Evolutionary conservation across 306 rosid species (phyloP).

Genomic region (Phaseolus lunatus): DNA sequence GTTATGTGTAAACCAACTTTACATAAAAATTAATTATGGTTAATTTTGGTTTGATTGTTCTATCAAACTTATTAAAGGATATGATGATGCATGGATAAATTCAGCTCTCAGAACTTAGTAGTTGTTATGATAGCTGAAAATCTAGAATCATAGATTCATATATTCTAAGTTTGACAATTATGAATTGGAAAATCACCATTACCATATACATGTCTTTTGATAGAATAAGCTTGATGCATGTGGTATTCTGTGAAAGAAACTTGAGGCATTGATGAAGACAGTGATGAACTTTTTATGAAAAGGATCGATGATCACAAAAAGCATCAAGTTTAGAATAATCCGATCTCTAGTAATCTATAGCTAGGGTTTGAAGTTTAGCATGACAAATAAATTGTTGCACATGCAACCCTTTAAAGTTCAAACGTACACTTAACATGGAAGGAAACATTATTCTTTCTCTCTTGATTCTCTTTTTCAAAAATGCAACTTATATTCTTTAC

Average conservation of each 20-base stretch:
- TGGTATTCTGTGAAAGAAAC: constrained; percentile 40
- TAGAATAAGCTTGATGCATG: constrained; percentile 45
- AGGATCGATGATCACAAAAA: constrained; percentile 40
- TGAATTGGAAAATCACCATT: constrained; percentile 45
- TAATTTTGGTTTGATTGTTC: background rate
- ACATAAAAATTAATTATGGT: background rate
- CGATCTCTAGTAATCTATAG: constrained; percentile 16
- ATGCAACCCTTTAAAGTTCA: constrained; percentile 50
- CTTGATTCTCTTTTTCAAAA: constrained; percentile 23
- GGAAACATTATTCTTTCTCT: constrained; percentile 29
- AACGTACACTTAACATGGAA: constrained; percentile 46
- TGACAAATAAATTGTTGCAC: constrained; percentile 42
- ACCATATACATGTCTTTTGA: background rate
- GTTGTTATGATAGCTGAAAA: background rate
- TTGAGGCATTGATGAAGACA: constrained; percentile 49
- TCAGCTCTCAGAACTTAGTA: background rate
- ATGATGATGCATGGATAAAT: background rate
- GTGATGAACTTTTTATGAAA: constrained; percentile 47
- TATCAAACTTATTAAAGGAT: background rate
- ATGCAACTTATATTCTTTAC: background rate
- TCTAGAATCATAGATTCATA: constrained; percentile 17
- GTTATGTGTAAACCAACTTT: background rate
- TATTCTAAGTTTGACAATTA: constrained; percentile 22
- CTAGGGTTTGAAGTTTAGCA: constrained; percentile 43
- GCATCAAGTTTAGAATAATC: constrained; percentile 54